A percentile compares a stretch with the other conserved stretches of the same genome.
phyloP scores from a whole-genome alignment of 495 filamentous ascomycete genomes.

The Penicillium paradoxum region DNA sequence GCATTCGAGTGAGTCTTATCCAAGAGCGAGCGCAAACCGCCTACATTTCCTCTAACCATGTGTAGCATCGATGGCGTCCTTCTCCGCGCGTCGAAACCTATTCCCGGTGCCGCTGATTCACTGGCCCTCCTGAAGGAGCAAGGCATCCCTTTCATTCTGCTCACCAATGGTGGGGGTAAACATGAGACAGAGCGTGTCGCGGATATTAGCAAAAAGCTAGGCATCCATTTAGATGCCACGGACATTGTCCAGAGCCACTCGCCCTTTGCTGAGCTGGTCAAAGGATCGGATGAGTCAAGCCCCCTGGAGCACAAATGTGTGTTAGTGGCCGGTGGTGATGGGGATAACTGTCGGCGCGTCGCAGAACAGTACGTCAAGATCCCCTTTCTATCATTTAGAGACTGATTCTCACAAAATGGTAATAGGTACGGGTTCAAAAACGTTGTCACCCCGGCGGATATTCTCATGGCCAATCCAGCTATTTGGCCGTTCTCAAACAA shows the following conservation, averaged over 20 bases:
- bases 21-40: slow-evolving; percentile 6
- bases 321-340: slow-evolving; percentile 76
- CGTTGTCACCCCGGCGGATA: slow-evolving; percentile 81
- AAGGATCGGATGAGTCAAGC: slow-evolving; percentile 31
- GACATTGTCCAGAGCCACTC: slow-evolving; percentile 85
- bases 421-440: slow-evolving; percentile 74
- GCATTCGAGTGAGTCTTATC: slow-evolving; percentile 69
- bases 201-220: slow-evolving; percentile 60
- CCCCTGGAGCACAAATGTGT: slow-evolving; percentile 65
- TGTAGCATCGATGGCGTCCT: slow-evolving; percentile 92
- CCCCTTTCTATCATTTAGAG: background rate
- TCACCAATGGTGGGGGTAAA: slow-evolving; percentile 86
- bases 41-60: slow-evolving; percentile 1
- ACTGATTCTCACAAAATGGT: background rate
- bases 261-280: slow-evolving; percentile 59
- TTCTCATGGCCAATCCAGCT: slow-evolving; percentile 63
- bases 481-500: slow-evolving; percentile 77
- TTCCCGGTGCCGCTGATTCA: slow-evolving; percentile 74
- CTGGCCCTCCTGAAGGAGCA: slow-evolving; percentile 66
- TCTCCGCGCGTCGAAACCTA: slow-evolving; percentile 71
- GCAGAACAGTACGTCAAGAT: slow-evolving; percentile 50
- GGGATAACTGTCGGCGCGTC: slow-evolving; percentile 68
- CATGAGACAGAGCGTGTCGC: slow-evolving; percentile 65
- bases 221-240: slow-evolving; percentile 53
- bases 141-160: slow-evolving; percentile 73